Percentiles rank a stretch among this genome's conserved stretches.
phyloP scores from a whole-genome alignment of 148 eudicot species.

The Limonium bicolor region DNA sequence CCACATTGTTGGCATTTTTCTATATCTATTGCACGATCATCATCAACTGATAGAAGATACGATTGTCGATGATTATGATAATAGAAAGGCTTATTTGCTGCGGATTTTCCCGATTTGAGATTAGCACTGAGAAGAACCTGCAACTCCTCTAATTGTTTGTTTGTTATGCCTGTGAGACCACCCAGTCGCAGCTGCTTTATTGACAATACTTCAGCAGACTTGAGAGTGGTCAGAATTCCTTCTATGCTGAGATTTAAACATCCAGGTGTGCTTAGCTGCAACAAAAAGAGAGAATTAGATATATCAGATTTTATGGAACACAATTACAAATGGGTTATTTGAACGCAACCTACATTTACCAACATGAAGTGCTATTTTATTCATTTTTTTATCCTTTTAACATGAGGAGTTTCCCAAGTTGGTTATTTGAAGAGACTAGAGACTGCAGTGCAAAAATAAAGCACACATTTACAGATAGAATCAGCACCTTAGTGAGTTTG shows the following conservation, averaged over 20 bases:
- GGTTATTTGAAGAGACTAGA: no score
- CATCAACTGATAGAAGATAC: neutral
- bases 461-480: no score
- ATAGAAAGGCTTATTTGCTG: neutral
- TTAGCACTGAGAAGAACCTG: neutral
- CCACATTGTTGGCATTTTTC: conserved; percentile 2
- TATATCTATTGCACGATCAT: conserved; percentile 5
- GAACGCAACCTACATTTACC: no score
- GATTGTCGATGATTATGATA: neutral
- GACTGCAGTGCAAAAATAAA: no score
- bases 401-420: no score
- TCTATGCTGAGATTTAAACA: conserved; percentile 2
- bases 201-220: neutral
- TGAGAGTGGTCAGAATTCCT: conserved; percentile 1
- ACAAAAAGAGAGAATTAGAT: neutral
- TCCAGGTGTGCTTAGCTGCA: conserved; percentile 5
- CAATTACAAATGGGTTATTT: no score
- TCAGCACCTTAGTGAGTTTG: conserved; percentile 1
- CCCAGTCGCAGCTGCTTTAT: conserved; percentile 2
- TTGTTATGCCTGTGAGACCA: conserved; percentile 1
- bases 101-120: neutral
- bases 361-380: no score
- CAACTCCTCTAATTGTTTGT: neutral
- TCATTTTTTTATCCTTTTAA: no score
- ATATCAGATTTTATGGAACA: no score